A percentile compares a stretch with the other conserved stretches of the same genome.
phyloP scores from a whole-genome alignment of 2,329 filamentous ascomycete genomes.

The Zymoseptoria passerinii region DNA sequence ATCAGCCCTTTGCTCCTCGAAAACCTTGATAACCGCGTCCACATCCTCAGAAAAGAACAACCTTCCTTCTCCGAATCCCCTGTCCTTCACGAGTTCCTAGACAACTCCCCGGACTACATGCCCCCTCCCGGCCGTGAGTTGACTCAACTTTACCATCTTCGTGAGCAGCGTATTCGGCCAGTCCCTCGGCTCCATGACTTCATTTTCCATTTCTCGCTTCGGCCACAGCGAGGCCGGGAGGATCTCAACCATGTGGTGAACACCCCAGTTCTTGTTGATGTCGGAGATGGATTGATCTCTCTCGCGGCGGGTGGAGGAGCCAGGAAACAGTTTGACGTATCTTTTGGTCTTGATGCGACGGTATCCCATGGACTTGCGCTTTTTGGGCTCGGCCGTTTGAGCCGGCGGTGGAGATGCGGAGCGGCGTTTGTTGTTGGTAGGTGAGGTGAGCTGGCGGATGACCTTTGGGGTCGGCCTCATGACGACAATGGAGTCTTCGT shows the following conservation, averaged over 20 bases:
- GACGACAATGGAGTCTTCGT: neutral
- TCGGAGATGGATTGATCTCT: neutral
- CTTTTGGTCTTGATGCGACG: neutral
- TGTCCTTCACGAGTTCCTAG: neutral
- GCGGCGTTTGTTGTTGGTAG: neutral
- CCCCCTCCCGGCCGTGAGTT: neutral
- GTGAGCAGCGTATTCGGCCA: neutral
- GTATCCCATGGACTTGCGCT: neutral
- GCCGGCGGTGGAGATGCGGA: neutral
- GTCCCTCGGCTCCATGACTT: neutral
- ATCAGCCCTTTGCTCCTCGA: neutral
- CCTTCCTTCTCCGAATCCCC: neutral
- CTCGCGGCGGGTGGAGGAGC: neutral
- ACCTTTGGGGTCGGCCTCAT: neutral
- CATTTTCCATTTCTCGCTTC: neutral
- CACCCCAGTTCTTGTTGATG: neutral
- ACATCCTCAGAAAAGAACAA: neutral
- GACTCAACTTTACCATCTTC: neutral
- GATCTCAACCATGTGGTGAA: neutral
- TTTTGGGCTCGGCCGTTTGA: neutral
- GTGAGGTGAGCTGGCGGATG: neutral
- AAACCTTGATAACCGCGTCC: neutral
- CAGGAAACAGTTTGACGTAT: neutral
- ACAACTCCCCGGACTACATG: neutral
- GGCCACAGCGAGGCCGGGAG: neutral